Conservation (phyloP, 176 grass and related monocot genomes). For the Coix lacrymajobi region DNA sequence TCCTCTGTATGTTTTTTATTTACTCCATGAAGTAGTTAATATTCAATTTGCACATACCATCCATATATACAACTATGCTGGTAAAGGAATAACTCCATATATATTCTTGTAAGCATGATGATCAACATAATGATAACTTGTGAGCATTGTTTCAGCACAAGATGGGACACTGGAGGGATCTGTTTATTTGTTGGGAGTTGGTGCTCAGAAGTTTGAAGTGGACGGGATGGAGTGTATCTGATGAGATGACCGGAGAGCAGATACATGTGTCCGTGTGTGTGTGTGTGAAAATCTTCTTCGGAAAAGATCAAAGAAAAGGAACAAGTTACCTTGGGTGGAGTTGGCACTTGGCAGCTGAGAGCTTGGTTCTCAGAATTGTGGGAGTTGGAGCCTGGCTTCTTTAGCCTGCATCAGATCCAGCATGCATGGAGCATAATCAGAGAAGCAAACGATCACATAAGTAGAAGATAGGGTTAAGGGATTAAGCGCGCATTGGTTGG, state of each 20-base stretch:
- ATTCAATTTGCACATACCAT: not conserved
- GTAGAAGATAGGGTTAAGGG: not conserved
- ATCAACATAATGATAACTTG: constrained; percentile 37
- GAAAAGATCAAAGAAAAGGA: constrained; percentile 5
- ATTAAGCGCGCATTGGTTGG: not conserved
- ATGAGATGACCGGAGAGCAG: not conserved
- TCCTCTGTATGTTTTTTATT: not conserved
- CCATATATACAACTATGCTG: not conserved
- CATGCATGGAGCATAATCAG: constrained; percentile 9
- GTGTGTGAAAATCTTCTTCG: not conserved
- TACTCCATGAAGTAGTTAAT: not conserved
- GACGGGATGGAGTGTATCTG: not conserved
- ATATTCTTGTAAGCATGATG: constrained; percentile 18
- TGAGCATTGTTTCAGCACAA: not conserved
- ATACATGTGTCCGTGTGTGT: not conserved
- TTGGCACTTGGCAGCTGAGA: constrained; percentile 3
- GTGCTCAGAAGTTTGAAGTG: constrained; percentile 1
- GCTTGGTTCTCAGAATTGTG: not conserved
- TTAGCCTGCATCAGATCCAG: constrained; percentile 25
- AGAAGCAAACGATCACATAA: constrained; percentile 1
- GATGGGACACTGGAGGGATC: constrained; percentile 13
- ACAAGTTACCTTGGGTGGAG: constrained; percentile 19
- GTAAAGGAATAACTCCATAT: not conserved
- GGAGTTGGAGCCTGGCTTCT: constrained; percentile 1
- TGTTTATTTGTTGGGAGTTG: constrained; percentile 40